phyloP scores from a whole-genome alignment of 345 rosid species.

The Eucalyptus caleyi region DNA sequence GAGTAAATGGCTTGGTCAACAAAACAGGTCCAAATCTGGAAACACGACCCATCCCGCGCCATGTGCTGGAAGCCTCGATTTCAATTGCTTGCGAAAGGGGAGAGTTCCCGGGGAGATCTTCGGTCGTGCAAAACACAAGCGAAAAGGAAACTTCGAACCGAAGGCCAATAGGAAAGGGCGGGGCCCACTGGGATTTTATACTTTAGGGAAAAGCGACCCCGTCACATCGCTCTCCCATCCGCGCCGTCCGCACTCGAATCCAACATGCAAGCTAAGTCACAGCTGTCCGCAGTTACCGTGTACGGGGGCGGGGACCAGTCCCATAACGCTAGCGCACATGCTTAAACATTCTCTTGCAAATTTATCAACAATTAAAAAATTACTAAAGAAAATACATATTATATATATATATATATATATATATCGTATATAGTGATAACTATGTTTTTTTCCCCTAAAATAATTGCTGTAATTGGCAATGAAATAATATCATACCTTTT shows the following conservation, averaged over 20 bases:
- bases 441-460: not conserved
- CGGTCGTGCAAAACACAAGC: not conserved
- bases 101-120: not conserved
- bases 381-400: not conserved
- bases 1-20: not conserved
- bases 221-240: not conserved
- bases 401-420: too few species aligned
- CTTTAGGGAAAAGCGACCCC: not conserved
- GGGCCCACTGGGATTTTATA: not conserved
- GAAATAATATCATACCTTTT: not conserved
- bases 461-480: not conserved
- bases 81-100: not conserved
- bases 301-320: not conserved
- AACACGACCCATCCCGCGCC: not conserved
- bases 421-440: not conserved
- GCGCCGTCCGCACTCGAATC: not conserved
- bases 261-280: not conserved
- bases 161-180: not conserved
- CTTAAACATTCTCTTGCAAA: not conserved
- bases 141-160: not conserved
- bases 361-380: not conserved
- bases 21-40: not conserved
- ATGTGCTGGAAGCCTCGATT: not conserved
- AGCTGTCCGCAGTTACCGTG: not conserved
- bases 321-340: not conserved